Percentiles rank a stretch among this genome's conserved stretches.
Conservation (phyloP, 2,329 filamentous ascomycete genomes). For the Sclerotinia trifoliorum region DNA sequence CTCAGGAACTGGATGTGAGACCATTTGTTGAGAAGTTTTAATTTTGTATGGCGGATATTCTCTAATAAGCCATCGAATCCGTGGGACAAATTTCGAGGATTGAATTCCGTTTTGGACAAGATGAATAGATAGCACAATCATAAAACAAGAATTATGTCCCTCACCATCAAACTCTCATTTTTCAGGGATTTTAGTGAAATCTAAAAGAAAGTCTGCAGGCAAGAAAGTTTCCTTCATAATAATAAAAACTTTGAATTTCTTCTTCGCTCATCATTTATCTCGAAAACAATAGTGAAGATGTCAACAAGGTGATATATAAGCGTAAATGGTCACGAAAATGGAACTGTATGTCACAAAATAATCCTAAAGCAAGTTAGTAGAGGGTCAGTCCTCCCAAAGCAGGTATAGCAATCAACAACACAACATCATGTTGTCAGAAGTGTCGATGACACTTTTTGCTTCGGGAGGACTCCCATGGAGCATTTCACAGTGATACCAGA, state of each 20-base stretch:
- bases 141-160: conserved; percentile 54
- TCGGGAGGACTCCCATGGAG: conserved; percentile 74
- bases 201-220: conserved; percentile 78
- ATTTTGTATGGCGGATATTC: background rate
- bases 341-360: background rate
- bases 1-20: conserved; percentile 76
- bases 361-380: conserved; percentile 32
- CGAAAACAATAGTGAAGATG: conserved; percentile 65
- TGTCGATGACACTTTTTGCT: conserved; percentile 42
- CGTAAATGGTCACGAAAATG: conserved; percentile 45
- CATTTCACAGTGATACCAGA: conserved; percentile 59
- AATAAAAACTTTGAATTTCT: conserved; percentile 52
- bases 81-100: background rate
- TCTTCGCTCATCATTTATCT: conserved; percentile 97
- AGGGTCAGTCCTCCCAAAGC: conserved; percentile 36
- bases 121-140: background rate
- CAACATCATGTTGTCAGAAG: conserved; percentile 20
- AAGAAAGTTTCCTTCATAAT: conserved; percentile 53
- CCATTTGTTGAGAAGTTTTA: conserved; percentile 76
- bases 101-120: background rate
- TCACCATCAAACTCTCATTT: conserved; percentile 81
- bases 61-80: background rate
- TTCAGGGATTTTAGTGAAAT: conserved; percentile 54
- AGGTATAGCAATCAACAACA: conserved; percentile 38
- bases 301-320: conserved; percentile 88